Percentiles rank a stretch among this genome's conserved stretches.
These are phyloP conservation scores for Coprinellus micaceus DNA, from an alignment of 768 basidiomycete species.

Conservation along the genomic window DNA sequence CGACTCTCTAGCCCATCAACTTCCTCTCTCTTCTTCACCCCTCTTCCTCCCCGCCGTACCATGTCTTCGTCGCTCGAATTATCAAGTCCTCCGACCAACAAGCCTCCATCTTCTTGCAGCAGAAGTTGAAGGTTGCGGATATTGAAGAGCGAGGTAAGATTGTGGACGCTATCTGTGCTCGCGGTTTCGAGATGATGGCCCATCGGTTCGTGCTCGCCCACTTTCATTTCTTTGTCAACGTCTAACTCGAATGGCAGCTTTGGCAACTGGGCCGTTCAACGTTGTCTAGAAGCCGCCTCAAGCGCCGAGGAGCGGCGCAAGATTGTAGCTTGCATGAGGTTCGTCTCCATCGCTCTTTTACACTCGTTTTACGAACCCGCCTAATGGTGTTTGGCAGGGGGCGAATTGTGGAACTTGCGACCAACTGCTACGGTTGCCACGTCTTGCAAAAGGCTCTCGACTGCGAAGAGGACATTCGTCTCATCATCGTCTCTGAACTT, in stretches of 20 bases:
- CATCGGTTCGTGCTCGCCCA: slow-evolving; percentile 58
- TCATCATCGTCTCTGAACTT: slow-evolving; percentile 81
- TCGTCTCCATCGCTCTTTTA: slow-evolving; percentile 10
- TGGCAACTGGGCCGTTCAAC: slow-evolving; percentile 88
- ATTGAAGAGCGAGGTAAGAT: slow-evolving; percentile 74
- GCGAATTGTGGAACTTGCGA: slow-evolving; percentile 81
- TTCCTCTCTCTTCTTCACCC: slow-evolving; percentile 83
- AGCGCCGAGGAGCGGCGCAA: slow-evolving; percentile 72
- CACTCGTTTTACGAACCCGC: neutral
- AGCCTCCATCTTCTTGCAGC: slow-evolving; percentile 85
- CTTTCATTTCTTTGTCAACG: neutral
- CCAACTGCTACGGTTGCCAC: slow-evolving; percentile 87
- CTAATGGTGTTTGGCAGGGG: slow-evolving; percentile 42
- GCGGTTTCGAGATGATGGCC: slow-evolving; percentile 92
- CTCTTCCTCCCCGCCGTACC: slow-evolving; percentile 80
- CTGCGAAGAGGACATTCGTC: slow-evolving; percentile 82
- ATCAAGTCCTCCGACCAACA: slow-evolving; percentile 90
- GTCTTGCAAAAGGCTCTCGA: slow-evolving; percentile 88
- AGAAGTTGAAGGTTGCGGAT: slow-evolving; percentile 86
- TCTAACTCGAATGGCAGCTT: slow-evolving; percentile 47
- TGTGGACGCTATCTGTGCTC: slow-evolving; percentile 79
- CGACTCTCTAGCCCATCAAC: slow-evolving; percentile 69
- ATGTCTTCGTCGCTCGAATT: slow-evolving; percentile 76
- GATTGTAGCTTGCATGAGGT: slow-evolving; percentile 87
- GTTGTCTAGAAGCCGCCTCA: slow-evolving; percentile 79